Conservation (phyloP, 257 asterid species). For the Paraleonurus japonicus region DNA sequence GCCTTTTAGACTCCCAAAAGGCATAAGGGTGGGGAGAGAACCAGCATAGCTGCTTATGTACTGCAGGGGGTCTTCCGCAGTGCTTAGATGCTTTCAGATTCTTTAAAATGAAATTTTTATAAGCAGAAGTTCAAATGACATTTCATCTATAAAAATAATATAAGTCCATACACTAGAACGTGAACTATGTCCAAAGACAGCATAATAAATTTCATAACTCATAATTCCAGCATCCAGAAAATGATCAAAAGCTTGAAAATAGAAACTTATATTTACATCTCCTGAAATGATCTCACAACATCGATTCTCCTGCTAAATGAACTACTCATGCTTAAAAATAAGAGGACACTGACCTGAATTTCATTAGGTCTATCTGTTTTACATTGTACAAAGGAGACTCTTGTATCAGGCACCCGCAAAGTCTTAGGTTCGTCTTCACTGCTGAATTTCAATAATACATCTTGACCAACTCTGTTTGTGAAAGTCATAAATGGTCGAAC, state of each 20-base stretch:
- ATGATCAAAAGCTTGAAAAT: slow-evolving; percentile 4
- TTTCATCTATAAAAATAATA: not conserved
- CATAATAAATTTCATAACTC: not conserved
- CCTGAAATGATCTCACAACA: slow-evolving; percentile 8
- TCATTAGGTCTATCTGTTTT: slow-evolving; percentile 57
- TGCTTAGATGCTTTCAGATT: not conserved
- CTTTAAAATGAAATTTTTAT: not conserved
- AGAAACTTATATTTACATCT: not conserved
- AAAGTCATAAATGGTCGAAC: slow-evolving; percentile 87
- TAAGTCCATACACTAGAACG: slow-evolving; percentile 8
- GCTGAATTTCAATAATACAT: slow-evolving; percentile 66
- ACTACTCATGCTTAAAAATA: not conserved
- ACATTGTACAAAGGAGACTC: slow-evolving; percentile 68
- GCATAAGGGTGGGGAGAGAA: not conserved
- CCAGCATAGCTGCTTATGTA: not conserved
- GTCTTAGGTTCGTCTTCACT: slow-evolving; percentile 82
- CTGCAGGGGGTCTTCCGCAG: not conserved
- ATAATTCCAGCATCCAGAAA: slow-evolving; percentile 11
- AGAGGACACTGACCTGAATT: slow-evolving; percentile 65
- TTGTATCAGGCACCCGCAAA: slow-evolving; percentile 66
- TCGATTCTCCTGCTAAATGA: not conserved
- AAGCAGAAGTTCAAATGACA: not conserved
- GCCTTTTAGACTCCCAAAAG: not conserved
- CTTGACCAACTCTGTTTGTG: slow-evolving; percentile 90
- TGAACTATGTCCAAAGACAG: slow-evolving; percentile 1